Evolutionary conservation across 2,329 filamentous ascomycete species (phyloP).

Genomic region (Alternaria sp.): DNA sequence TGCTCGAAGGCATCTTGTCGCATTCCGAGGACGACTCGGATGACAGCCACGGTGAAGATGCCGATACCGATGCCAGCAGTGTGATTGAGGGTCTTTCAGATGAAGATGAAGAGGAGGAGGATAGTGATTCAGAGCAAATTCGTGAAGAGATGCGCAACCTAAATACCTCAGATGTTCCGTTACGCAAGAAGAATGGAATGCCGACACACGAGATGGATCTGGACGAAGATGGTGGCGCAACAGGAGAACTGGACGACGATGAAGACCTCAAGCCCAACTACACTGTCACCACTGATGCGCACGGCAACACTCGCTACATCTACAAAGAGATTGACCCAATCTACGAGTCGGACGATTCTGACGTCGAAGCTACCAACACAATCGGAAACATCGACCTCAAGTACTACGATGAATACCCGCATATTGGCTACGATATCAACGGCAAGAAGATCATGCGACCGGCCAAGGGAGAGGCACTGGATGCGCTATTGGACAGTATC

Average conservation of each 20-base stretch:
- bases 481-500: conserved; percentile 93
- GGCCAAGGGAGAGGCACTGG: conserved; percentile 89
- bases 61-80: conserved; percentile 45
- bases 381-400: conserved; percentile 93
- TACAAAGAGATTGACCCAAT: conserved; percentile 94
- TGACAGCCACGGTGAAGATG: conserved; percentile 34
- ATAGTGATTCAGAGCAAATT: conserved; percentile 55
- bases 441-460: conserved; percentile 98
- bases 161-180: conserved; percentile 46
- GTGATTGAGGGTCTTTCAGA: conserved; percentile 46
- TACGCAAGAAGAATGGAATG: conserved; percentile 28
- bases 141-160: conserved; percentile 56
- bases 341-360: conserved; percentile 95
- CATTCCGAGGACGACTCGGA: conserved; percentile 54
- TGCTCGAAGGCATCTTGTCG: conserved; percentile 55
- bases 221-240: conserved; percentile 21
- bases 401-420: conserved; percentile 97
- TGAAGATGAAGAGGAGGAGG: conserved; percentile 44
- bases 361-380: conserved; percentile 82
- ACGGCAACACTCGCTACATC: conserved; percentile 87
- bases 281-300: conserved; percentile 78
- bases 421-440: conserved; percentile 99
- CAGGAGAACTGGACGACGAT: conserved; percentile 43
- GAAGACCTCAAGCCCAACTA: conserved; percentile 60
- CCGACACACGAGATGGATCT: conserved; percentile 29